Evolutionary conservation across 148 eudicot genomes (phyloP), one percentile per base, ranked within the genome.

Genomic region (Chenopodium formosanum): DNA sequence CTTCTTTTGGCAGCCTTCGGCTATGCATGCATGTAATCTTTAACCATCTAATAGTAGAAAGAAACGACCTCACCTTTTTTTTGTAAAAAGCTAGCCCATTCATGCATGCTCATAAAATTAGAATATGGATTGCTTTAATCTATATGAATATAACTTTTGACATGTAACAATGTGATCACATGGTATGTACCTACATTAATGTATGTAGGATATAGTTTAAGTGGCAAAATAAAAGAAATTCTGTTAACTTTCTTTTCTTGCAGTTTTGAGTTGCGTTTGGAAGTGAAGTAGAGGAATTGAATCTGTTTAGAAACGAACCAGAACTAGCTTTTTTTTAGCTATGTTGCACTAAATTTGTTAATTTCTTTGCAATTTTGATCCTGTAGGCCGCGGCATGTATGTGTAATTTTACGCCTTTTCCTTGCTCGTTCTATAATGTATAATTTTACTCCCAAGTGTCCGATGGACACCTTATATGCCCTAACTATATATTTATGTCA

Each of bases 1-100:
- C 37, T 78, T 64, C 70, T 77, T 40, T 79, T 70, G 40, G 82
- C 76, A 79, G 40, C 82, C 52, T 79, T 79, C 70, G 82, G 76
- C 40, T 6, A 53, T 79, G 22, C 9, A 52, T 13, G 32, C 44
- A 40, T 40, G 47, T 20, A 69, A 9, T 7, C 9, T 14, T 65
- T 70, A 27, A 5, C 27, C 75, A 71, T 71, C 14, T 20, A 44
- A 71, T 40, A 78, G n/a, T 31, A 25, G 29, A 76, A 32, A 32
- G 47, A 76, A 60, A 56, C 37, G 27, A 76, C 73, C 47, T 68
- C 73, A 76, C 60, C 32, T 73, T 70, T 40, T 37, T 40, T 40
- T 48, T 4, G n/a, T n/a, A 29, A 48, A 73, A 73, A 73, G 53
- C 56, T 44, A 20, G 40, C 44, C 12, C 16, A 23, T 73, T 10